phyloP scores from a whole-genome alignment of 2,329 filamentous ascomycete genomes.

The Talaromyces sp. region DNA sequence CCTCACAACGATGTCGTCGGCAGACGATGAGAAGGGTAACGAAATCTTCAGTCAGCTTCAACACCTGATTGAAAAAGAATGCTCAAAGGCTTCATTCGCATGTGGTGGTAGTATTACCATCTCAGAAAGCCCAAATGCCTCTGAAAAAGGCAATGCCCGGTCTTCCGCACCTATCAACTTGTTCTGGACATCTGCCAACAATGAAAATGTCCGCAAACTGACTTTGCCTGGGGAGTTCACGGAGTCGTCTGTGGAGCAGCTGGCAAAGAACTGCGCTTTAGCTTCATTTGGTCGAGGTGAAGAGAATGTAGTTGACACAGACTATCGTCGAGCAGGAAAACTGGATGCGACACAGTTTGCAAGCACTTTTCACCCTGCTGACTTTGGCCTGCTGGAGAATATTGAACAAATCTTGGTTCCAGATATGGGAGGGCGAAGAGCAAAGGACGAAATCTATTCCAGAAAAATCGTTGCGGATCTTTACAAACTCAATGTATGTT shows the following conservation, averaged over 20 bases:
- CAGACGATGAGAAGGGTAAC: background rate
- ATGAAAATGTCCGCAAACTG: background rate
- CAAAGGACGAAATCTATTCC: constrained; percentile 16
- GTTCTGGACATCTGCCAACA: constrained; percentile 12
- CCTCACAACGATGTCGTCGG: background rate
- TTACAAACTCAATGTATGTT: constrained; percentile 54
- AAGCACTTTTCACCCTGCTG: constrained; percentile 49
- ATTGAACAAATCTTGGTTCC: constrained; percentile 46
- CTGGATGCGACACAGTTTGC: constrained; percentile 47
- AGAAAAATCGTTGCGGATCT: constrained; percentile 48
- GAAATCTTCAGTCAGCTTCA: constrained; percentile 9
- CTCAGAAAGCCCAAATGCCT: background rate
- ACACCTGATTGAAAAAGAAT: constrained; percentile 10
- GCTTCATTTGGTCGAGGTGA: constrained; percentile 47
- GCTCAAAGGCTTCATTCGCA: constrained; percentile 13
- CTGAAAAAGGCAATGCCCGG: background rate
- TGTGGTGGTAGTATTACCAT: constrained; percentile 18
- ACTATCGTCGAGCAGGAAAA: constrained; percentile 50
- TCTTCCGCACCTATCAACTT: constrained; percentile 15
- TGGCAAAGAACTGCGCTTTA: constrained; percentile 35
- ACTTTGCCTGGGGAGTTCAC: constrained; percentile 2
- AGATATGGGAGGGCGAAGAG: constrained; percentile 18
- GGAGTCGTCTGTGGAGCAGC: constrained; percentile 12
- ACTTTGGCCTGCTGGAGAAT: constrained; percentile 49
- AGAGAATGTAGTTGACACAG: constrained; percentile 48